phyloP scores from a whole-genome alignment of 1,284 basidiomycete genomes.

The Trichosporon sp. region DNA sequence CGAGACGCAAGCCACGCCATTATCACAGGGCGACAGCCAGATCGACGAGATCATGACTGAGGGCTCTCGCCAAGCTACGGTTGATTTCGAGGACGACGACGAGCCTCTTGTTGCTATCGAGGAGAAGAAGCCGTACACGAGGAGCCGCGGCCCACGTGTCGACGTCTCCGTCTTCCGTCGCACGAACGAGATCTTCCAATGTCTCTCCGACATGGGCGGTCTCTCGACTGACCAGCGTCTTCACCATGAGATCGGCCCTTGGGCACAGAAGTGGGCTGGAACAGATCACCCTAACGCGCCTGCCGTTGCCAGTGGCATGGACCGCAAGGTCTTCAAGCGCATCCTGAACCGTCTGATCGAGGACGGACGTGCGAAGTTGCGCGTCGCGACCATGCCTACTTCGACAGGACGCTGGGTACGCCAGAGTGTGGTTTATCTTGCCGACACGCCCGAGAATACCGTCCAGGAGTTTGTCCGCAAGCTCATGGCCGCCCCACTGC shows the following conservation, averaged over 20 bases:
- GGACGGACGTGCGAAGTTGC: conserved; percentile 42
- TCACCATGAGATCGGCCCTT: conserved; percentile 37
- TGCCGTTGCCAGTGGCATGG: conserved; percentile 40
- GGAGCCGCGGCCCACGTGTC: conserved; percentile 28
- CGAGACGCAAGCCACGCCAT: neutral
- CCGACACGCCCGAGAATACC: conserved; percentile 32
- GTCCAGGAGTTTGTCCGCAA: conserved; percentile 41
- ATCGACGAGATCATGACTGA: conserved; percentile 4
- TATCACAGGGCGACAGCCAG: neutral
- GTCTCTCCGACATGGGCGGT: conserved; percentile 40
- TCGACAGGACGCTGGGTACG: conserved; percentile 45
- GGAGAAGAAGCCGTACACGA: conserved; percentile 1
- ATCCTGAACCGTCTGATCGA: conserved; percentile 33
- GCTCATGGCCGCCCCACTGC: conserved; percentile 23
- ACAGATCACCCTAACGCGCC: conserved; percentile 47
- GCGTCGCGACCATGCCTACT: conserved; percentile 41
- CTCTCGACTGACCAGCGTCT: conserved; percentile 39
- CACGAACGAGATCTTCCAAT: conserved; percentile 43
- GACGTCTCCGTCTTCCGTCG: conserved; percentile 41
- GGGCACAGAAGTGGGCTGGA: conserved; percentile 44
- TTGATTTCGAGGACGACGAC: neutral
- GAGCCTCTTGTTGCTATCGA: conserved; percentile 19
- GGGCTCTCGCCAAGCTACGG: neutral
- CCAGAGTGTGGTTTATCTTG: conserved; percentile 34
- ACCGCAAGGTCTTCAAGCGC: conserved; percentile 40